Conservation (phyloP, 176 grass and related monocot species). For the Oryza australiensis region DNA sequence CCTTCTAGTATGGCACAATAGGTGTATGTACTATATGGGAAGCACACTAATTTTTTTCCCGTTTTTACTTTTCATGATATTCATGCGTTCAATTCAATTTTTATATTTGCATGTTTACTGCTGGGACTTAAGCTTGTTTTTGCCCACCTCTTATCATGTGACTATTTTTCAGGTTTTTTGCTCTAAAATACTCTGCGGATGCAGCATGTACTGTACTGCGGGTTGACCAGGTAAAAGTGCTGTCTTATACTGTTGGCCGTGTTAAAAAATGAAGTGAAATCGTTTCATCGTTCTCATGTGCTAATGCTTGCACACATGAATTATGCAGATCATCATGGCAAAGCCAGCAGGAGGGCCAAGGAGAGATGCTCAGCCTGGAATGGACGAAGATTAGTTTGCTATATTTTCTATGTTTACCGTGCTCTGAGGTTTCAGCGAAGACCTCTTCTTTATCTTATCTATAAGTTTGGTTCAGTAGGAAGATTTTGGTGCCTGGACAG, state of each 20-base stretch:
- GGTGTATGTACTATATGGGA: not conserved
- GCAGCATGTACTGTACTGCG: constrained; percentile 73
- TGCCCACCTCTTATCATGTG: not conserved
- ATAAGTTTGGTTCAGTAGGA: constrained; percentile 43
- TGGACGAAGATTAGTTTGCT: constrained; percentile 77
- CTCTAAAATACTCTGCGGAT: constrained; percentile 82
- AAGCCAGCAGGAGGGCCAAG: constrained; percentile 81
- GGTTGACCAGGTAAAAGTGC: constrained; percentile 72
- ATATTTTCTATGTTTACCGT: constrained; percentile 13
- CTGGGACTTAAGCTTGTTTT: not conserved
- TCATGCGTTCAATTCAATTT: not conserved
- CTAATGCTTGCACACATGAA: constrained; percentile 2
- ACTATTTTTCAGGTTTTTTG: constrained; percentile 64
- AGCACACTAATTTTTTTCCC: too few relatives aligned
- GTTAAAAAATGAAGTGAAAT: not conserved
- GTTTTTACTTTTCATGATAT: not conserved
- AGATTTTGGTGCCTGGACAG: constrained; percentile 24
- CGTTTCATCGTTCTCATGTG: not conserved
- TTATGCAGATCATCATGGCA: constrained; percentile 86
- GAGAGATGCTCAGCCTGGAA: constrained; percentile 57
- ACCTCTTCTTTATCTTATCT: constrained; percentile 12
- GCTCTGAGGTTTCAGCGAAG: not conserved
- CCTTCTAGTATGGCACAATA: not conserved
- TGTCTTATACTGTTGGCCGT: not conserved
- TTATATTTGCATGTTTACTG: not conserved